Percentiles rank a stretch among this genome's conserved stretches.
phyloP scores from a whole-genome alignment of 176 grass and related monocot genomes.

The Cymbopogon citratus region DNA sequence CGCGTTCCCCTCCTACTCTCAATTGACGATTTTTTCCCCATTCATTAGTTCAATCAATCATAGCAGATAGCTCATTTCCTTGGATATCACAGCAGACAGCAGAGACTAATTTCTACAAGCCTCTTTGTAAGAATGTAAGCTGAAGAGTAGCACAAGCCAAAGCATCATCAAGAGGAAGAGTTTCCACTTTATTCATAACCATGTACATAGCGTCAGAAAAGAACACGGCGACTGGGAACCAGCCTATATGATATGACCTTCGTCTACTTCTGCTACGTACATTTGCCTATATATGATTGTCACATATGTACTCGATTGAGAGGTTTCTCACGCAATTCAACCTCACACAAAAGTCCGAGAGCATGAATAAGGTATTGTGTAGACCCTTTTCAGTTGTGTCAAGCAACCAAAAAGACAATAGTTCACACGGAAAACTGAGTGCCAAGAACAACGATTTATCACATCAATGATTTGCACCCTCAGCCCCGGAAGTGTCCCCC shows the following conservation, averaged over 20 bases:
- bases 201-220: not conserved
- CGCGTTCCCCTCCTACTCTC: no score
- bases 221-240: conserved; percentile 15
- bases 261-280: not conserved
- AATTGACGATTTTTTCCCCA: no score
- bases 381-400: not conserved
- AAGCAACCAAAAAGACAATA: not conserved
- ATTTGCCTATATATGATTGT: not conserved
- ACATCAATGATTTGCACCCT: not conserved
- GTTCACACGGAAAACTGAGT: not conserved
- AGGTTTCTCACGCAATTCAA: not conserved
- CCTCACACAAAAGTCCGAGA: not conserved
- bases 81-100: no score
- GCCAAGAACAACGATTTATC: not conserved
- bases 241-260: not conserved
- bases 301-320: not conserved
- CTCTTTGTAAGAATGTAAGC: no score
- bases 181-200: no score
- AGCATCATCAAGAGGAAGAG: no score
- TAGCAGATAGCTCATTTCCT: no score
- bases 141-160: no score
- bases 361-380: not conserved
- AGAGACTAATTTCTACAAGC: no score
- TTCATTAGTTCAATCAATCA: no score
- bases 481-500: not conserved